A percentile compares a stretch with the other conserved stretches of the same genome.
Evolutionary conservation across 2,329 filamentous ascomycete species (phyloP).

Genomic region (Aspergillus versicolor): DNA sequence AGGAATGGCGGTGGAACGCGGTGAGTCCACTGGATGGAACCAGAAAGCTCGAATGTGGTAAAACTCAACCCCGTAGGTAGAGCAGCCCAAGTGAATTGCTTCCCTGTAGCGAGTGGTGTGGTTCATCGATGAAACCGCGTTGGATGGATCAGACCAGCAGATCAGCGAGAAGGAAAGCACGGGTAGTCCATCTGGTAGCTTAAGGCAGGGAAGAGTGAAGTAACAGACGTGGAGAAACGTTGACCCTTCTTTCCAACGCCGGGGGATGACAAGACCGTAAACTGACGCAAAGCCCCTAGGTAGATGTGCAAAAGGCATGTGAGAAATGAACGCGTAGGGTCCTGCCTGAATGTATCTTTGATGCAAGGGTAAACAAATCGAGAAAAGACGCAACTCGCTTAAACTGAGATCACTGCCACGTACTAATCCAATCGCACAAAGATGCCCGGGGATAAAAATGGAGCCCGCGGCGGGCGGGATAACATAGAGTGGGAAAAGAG

Average conservation of each 20-base stretch:
- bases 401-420: slow-evolving; percentile 24
- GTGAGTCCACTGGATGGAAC: slow-evolving; percentile 14
- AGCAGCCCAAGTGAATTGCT: slow-evolving; percentile 7
- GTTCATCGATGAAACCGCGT: neutral
- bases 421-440: slow-evolving; percentile 19
- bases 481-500: slow-evolving; percentile 15
- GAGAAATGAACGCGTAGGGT: slow-evolving; percentile 22
- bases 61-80: neutral
- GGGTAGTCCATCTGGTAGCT: slow-evolving; percentile 1
- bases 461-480: slow-evolving; percentile 13
- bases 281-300: slow-evolving; percentile 6
- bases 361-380: slow-evolving; percentile 28
- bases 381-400: slow-evolving; percentile 31
- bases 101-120: slow-evolving; percentile 1
- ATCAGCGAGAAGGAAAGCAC: slow-evolving; percentile 16
- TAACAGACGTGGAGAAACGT: neutral
- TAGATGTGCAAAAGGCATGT: slow-evolving; percentile 8
- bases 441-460: slow-evolving; percentile 18
- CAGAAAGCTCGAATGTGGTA: neutral
- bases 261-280: neutral
- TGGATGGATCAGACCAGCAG: slow-evolving; percentile 25
- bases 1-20: neutral
- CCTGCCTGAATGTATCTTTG: slow-evolving; percentile 31
- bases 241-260: neutral
- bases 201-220: slow-evolving; percentile 1